A percentile compares a stretch with the other conserved stretches of the same genome.
Evolutionary conservation across 2,329 filamentous ascomycete genomes (phyloP).

Genomic region (Fusarium keratoplasticum): DNA sequence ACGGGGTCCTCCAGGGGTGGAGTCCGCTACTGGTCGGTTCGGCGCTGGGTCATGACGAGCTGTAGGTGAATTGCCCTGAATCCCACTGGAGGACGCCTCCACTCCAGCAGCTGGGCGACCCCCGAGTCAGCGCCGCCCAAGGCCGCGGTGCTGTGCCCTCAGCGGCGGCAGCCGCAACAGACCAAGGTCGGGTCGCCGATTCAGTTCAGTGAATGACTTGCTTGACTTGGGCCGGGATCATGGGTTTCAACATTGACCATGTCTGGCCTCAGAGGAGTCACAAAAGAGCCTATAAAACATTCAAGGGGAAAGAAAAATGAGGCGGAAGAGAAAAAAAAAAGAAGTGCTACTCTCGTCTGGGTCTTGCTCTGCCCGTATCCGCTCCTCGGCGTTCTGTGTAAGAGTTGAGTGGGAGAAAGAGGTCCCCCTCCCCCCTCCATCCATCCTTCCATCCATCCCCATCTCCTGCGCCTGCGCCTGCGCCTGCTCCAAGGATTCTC

Average conservation of each 20-base stretch:
- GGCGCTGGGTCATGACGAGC: not conserved
- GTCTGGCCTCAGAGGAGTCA: not conserved
- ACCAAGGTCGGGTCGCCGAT: not conserved
- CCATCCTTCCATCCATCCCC: slow-evolving; percentile 15
- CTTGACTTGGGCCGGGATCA: not conserved
- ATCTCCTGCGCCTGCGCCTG: not conserved
- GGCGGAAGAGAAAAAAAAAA: not conserved
- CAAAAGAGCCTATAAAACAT: not conserved
- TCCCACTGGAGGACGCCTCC: slow-evolving; percentile 21
- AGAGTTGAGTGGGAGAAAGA: slow-evolving; percentile 25
- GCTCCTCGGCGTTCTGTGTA: slow-evolving; percentile 1
- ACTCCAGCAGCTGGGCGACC: not conserved
- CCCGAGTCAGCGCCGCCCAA: slow-evolving; percentile 23
- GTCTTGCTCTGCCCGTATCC: not conserved
- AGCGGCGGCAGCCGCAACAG: not conserved
- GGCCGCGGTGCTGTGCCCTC: not conserved
- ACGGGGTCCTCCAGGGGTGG: slow-evolving; percentile 14
- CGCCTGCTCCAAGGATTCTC: slow-evolving; percentile 31
- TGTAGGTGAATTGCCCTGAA: slow-evolving; percentile 23
- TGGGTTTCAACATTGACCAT: not conserved
- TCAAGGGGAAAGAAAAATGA: not conserved
- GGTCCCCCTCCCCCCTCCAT: slow-evolving; percentile 24
- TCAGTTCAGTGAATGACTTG: slow-evolving; percentile 18
- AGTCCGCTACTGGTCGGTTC: not conserved
- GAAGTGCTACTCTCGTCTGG: not conserved